Percentiles rank a stretch among this genome's conserved stretches.
phyloP scores from a whole-genome alignment of 2,329 filamentous ascomycete species.

The Claviceps sp. region DNA sequence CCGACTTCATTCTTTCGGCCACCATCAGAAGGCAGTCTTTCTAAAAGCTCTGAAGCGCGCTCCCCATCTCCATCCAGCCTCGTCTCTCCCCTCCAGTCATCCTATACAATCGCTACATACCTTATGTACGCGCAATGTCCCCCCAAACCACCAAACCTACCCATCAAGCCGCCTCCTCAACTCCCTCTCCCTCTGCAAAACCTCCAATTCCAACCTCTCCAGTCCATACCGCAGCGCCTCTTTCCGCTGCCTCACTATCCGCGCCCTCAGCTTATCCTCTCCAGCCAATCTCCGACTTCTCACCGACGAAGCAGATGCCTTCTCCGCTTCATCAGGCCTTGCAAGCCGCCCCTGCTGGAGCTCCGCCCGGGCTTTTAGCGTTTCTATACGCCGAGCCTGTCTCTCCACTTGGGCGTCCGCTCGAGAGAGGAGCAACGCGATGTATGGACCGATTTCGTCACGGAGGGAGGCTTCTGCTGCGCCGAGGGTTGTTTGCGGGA shows the following conservation, averaged over 20 bases:
- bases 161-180: slow-evolving; percentile 36
- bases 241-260: slow-evolving; percentile 63
- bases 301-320: slow-evolving; percentile 5
- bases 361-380: slow-evolving; percentile 69
- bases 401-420: slow-evolving; percentile 77
- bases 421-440: slow-evolving; percentile 62
- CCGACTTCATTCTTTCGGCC: no score
- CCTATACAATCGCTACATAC: no score
- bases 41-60: no score
- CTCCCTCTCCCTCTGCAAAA: slow-evolving; percentile 58
- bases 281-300: slow-evolving; percentile 32
- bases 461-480: slow-evolving; percentile 73
- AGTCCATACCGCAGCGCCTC: slow-evolving; percentile 79
- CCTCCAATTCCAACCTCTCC: slow-evolving; percentile 72
- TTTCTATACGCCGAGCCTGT: slow-evolving; percentile 69
- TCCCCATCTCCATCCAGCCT: no score
- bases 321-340: slow-evolving; percentile 13
- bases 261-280: slow-evolving; percentile 36
- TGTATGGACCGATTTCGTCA: slow-evolving; percentile 81
- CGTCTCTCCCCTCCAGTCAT: no score
- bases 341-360: slow-evolving; percentile 60
- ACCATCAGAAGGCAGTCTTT: no score
- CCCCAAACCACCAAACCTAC: slow-evolving; percentile 5
- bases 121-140: no score
- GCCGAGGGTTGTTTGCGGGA: slow-evolving; percentile 70